These are phyloP conservation scores for Epithemia pelagica DNA, from an alignment of 108 stramenopile genomes.

Conservation along the genomic window DNA sequence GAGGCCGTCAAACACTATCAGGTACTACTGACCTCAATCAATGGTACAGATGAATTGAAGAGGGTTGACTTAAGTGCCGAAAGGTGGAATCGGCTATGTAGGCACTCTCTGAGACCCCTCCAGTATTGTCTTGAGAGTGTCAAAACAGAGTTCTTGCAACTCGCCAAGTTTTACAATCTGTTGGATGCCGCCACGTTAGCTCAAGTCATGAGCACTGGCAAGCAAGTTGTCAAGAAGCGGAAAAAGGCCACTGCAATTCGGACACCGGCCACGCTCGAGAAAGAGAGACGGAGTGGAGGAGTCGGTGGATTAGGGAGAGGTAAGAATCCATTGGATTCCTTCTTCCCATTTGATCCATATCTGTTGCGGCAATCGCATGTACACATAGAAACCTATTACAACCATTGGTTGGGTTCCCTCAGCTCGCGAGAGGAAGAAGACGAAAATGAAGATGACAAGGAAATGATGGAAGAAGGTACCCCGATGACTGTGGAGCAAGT, in stretches of 20 bases:
- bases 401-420: constrained; percentile 77
- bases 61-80: constrained; percentile 25
- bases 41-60: constrained; percentile 6
- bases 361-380: constrained; percentile 73
- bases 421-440: constrained; percentile 15
- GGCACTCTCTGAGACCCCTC: constrained; percentile 77
- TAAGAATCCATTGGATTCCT: constrained; percentile 91
- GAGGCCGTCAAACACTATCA: constrained; percentile 60
- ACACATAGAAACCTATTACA: constrained; percentile 77
- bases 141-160: constrained; percentile 82
- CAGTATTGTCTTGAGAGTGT: constrained; percentile 91
- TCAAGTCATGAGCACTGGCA: constrained; percentile 9
- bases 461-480: constrained; percentile 11
- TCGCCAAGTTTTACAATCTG: constrained; percentile 27
- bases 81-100: constrained; percentile 20
- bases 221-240: background rate
- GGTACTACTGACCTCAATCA: background rate
- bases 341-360: constrained; percentile 97
- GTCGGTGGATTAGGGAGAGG: constrained; percentile 57
- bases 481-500: constrained; percentile 4
- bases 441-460: constrained; percentile 18
- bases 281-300: constrained; percentile 25
- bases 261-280: constrained; percentile 15
- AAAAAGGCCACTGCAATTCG: constrained; percentile 4
- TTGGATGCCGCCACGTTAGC: constrained; percentile 60